Conservation (phyloP, 2,329 filamentous ascomycete species). For the Nigrospora sphaerica region DNA sequence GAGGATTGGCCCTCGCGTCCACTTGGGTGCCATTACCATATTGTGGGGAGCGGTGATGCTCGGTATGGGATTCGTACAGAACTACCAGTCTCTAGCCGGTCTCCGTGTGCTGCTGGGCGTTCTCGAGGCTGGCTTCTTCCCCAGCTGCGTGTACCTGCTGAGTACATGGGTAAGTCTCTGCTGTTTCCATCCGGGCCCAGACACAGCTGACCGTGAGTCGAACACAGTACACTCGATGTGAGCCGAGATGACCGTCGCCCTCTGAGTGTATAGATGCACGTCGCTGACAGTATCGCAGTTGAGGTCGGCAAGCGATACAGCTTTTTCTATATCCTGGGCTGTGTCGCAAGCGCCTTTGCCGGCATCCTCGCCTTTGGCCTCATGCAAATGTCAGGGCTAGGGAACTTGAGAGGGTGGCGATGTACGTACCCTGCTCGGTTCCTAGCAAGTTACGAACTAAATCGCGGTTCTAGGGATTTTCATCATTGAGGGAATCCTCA, state of each 20-base stretch:
- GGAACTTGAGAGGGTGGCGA: conserved; percentile 51
- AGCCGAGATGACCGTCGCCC: conserved; percentile 12
- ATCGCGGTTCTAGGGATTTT: neutral
- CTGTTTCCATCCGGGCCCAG: neutral
- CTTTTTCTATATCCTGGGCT: conserved; percentile 62
- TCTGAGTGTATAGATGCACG: neutral
- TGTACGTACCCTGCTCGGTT: conserved; percentile 58
- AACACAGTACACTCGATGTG: conserved; percentile 53
- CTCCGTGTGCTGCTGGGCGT: conserved; percentile 54
- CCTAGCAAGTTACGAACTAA: conserved; percentile 3
- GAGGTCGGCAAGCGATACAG: conserved; percentile 66
- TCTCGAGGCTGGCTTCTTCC: conserved; percentile 67
- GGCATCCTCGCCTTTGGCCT: conserved; percentile 66
- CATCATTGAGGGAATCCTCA: conserved; percentile 44
- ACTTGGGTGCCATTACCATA: conserved; percentile 46
- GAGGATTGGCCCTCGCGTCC: conserved; percentile 54
- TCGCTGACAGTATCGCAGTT: conserved; percentile 26
- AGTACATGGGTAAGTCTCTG: conserved; percentile 5
- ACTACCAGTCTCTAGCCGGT: conserved; percentile 43
- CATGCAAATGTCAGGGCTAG: conserved; percentile 55
- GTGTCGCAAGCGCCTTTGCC: conserved; percentile 56
- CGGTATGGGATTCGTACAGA: conserved; percentile 55
- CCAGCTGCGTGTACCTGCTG: conserved; percentile 63
- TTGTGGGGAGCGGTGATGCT: conserved; percentile 57
- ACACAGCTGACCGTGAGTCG: too few species aligned